Base-by-base conservation (phyloP, 2,329 filamentous ascomycete species). In the Monilinia fructigena region DNA sequence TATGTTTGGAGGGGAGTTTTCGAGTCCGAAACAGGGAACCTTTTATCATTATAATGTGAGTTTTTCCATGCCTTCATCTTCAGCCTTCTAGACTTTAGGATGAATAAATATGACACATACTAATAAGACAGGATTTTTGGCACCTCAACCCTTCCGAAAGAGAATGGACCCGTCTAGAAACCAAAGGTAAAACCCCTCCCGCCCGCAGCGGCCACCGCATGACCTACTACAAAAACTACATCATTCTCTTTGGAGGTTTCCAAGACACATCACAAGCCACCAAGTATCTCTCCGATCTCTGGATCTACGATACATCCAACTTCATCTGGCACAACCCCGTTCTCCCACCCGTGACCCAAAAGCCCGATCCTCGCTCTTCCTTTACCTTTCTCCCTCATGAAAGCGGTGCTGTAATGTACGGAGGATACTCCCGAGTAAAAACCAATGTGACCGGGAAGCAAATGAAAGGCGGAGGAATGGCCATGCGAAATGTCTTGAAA, bases 211-310 rank as follows among this genome's bases (percentile, higher is more conserved):
- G 95, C 4, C 93, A 97, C 78, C 87, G 94, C 71, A 97, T 99
- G 93, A 96, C 93, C 3, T 94, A 92, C 77, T 98, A 87, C 84
- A 98, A 98, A 80, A 92, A 97, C 76, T 98, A 97, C 78, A 93
- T 99, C 69, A 86, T 99, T 67, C 82, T 99, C 1, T 98, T 97
- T 75, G 95, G 95, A 67, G 95, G 95, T 0, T 99, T 99, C 77
- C 95, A 99, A 79, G 95, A 98, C 77, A 98, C 94, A 0, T 94
- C 92, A 12, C 92, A 96, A 76, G 90, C 93, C 77, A 98, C 94
- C 6, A 96, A 93, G 76, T 99, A 99, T 77, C 80, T 99, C 20
- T 88, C 90, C 50, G 95, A 99, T 77, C 81, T 98, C 47, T 99
- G 95, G 94, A 84, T 98, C 63, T 99, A 97, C 78, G 95, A 99